These are phyloP conservation scores for Colletotrichum magnum DNA, from an alignment of 2,329 filamentous ascomycete genomes.

Conservation along the genomic window DNA sequence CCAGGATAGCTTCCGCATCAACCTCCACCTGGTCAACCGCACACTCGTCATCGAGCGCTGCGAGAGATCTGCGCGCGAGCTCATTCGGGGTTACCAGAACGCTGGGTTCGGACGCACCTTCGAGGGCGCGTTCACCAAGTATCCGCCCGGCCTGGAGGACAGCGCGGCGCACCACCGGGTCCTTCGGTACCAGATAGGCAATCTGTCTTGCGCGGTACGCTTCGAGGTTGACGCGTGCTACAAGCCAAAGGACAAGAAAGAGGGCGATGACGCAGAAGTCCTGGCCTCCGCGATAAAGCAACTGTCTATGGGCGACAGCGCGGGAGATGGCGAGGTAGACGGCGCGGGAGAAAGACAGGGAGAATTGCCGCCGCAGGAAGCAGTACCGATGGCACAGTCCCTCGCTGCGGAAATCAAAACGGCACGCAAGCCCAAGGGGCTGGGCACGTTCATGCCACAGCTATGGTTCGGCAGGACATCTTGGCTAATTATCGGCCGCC, in stretches of 20 bases:
- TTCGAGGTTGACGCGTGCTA: slow-evolving; percentile 24
- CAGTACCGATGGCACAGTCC: slow-evolving; percentile 32
- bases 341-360: background rate
- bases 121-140: slow-evolving; percentile 6
- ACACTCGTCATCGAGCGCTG: slow-evolving; percentile 21
- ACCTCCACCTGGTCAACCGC: background rate
- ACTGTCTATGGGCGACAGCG: background rate
- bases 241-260: background rate
- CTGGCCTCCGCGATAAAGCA: background rate
- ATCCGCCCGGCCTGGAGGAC: slow-evolving; percentile 6
- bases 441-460: slow-evolving; percentile 40
- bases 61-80: slow-evolving; percentile 13
- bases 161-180: slow-evolving; percentile 19
- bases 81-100: background rate
- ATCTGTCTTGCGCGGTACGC: slow-evolving; percentile 13
- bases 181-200: slow-evolving; percentile 10
- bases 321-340: no score
- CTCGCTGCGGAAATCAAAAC: slow-evolving; percentile 44
- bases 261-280: background rate
- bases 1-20: slow-evolving; percentile 15
- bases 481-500: slow-evolving; percentile 44
- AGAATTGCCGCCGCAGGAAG: background rate
- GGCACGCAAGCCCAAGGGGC: background rate
- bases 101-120: slow-evolving; percentile 12
- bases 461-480: slow-evolving; percentile 49